Evolutionary conservation across 2,329 filamentous ascomycete species (phyloP), one percentile per base, ranked within the genome.

Genomic region (Talaromyces sp.): DNA sequence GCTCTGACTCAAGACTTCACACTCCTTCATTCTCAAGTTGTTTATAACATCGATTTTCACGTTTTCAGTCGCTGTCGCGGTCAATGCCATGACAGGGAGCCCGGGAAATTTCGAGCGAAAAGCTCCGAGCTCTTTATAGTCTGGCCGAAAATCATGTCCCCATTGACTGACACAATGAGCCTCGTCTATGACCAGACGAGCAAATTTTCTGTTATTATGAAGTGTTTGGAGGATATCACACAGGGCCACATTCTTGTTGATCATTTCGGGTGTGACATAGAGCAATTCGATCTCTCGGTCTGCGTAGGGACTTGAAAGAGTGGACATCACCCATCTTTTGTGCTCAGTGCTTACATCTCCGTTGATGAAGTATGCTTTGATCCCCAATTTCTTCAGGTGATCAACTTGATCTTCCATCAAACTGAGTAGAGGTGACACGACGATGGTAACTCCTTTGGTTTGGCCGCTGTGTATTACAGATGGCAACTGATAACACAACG

Each of bases 81-180:
- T 99, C 70, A 99, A 82, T 3, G 95, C 95, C 87, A 99, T 97
- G 47, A 98, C 84, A 0, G 95, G 95, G 3, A 98, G 91, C 1
- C 86, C 85, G 0, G 89, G 88, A 70, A 94, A 94, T 61, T 85
- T 86, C 47, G 81, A 76, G 58, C 94, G 86, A 50, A 97, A 82
- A 65, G 88, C 84, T 33, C 93, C 92, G 3, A 99, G 82, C 35
- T 86, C 85, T 77, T 97, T 97, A 81, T 99, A 99, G 75, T 98
- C 94, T 0, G 93, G 94, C 54, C 96, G 88, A 75, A 99, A 99
- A 76, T 99, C 95, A 71, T 99, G 95, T 0, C 95, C 95, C 95
- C 95, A 99, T 81, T 99, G 93, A 76, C 95, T 98, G 31, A 99
- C 94, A 76, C 95, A 99, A 76, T 99, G 95, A n/a, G 95, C 95